These are phyloP conservation scores for Cryphonectria carpinicola DNA, from an alignment of 2,329 filamentous ascomycete genomes.

Conservation along the genomic window DNA sequence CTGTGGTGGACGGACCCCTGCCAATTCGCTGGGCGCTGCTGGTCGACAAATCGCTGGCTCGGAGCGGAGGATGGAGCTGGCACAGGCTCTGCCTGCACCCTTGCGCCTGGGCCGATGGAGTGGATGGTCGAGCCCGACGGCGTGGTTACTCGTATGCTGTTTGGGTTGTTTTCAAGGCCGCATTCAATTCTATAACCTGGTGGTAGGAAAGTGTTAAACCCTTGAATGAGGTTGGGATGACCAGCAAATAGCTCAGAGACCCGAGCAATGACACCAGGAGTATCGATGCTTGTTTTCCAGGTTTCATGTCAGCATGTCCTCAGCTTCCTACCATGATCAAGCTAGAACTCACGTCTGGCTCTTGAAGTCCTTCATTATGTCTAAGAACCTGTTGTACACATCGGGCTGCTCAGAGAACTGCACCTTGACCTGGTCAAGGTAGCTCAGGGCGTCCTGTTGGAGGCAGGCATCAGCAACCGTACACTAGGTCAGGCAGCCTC, in stretches of 20 bases:
- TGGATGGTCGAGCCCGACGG: slow-evolving; percentile 97
- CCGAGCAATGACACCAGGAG: slow-evolving; percentile 93
- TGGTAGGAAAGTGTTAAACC: slow-evolving; percentile 96
- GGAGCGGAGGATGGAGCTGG: slow-evolving; percentile 42
- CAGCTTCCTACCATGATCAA: slow-evolving; percentile 5
- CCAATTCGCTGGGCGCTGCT: slow-evolving; percentile 56
- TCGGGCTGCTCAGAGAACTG: slow-evolving; percentile 96
- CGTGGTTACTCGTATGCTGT: slow-evolving; percentile 94
- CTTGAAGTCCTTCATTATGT: slow-evolving; percentile 99
- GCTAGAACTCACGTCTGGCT: slow-evolving; percentile 78
- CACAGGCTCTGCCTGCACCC: slow-evolving; percentile 48
- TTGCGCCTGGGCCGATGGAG: slow-evolving; percentile 68
- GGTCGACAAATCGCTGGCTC: slow-evolving; percentile 51
- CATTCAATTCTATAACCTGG: slow-evolving; percentile 97
- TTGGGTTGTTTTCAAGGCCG: slow-evolving; percentile 89
- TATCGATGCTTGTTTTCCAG: slow-evolving; percentile 73
- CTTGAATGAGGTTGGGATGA: slow-evolving; percentile 92
- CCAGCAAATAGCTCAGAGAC: slow-evolving; percentile 96
- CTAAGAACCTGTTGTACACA: slow-evolving; percentile 94
- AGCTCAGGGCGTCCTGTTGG: slow-evolving; percentile 75
- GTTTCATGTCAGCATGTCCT: slow-evolving; percentile 26
- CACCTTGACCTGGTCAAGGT: slow-evolving; percentile 97
- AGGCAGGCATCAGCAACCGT: slow-evolving; percentile 34
- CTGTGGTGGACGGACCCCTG: slow-evolving; percentile 58
- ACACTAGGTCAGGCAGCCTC: background rate